Evolutionary conservation across 140 eudicot genomes (phyloP).

Genomic region (Cichorium intybus): DNA sequence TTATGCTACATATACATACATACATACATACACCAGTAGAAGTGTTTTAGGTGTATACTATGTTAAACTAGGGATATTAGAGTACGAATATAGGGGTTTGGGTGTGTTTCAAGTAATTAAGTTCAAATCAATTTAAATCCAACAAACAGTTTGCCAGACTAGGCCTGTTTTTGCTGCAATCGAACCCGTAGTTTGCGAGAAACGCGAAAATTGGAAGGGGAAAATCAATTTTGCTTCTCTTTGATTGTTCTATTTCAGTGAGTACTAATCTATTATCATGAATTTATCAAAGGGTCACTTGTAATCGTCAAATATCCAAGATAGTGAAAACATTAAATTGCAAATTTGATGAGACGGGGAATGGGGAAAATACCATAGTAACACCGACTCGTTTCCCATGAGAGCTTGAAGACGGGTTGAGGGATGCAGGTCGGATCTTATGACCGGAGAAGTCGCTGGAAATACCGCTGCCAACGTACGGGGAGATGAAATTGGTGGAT

Average conservation of each 20-base stretch:
- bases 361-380: slow-evolving; percentile 55
- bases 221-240: background rate
- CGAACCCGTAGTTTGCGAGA: background rate
- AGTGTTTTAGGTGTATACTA: no score
- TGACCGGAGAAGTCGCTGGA: slow-evolving; percentile 57
- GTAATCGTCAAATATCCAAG: background rate
- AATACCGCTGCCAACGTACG: slow-evolving; percentile 28
- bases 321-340: background rate
- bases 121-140: background rate
- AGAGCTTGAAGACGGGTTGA: slow-evolving; percentile 38
- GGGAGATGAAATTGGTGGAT: slow-evolving; percentile 36
- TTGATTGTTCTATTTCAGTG: background rate
- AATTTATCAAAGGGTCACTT: background rate
- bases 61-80: background rate
- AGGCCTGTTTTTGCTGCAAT: background rate
- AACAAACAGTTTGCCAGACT: background rate
- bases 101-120: background rate
- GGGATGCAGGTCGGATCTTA: slow-evolving; percentile 61
- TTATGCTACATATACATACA: no score
- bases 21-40: background rate
- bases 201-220: background rate
- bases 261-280: background rate
- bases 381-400: slow-evolving; percentile 67
- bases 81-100: background rate
- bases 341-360: background rate